phyloP scores from a whole-genome alignment of 768 basidiomycete species.

The Pholiota molesta region DNA sequence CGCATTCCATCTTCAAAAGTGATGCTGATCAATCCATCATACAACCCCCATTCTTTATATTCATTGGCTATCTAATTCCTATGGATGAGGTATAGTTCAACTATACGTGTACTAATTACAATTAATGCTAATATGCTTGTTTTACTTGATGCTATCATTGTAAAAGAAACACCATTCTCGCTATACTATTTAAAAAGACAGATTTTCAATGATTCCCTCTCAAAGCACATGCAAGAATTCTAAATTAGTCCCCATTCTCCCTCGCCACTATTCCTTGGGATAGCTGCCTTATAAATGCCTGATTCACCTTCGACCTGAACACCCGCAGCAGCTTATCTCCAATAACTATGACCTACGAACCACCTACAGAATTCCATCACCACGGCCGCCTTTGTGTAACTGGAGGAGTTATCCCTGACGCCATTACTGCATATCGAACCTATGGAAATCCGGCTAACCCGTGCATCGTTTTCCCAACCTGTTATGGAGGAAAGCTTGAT shows the following conservation, averaged over 20 bases:
- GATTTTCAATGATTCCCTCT: no score
- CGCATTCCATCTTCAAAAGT: neutral
- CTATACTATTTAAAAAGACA: no score
- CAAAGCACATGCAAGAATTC: neutral
- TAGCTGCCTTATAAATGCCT: neutral
- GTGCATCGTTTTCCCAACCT: slow-evolving; percentile 62
- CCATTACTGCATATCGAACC: slow-evolving; percentile 31
- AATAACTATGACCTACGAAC: slow-evolving; percentile 17
- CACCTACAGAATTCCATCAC: slow-evolving; percentile 46
- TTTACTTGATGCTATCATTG: neutral
- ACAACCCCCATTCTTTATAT: slow-evolving; percentile 2
- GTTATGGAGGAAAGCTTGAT: slow-evolving; percentile 56
- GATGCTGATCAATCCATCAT: neutral
- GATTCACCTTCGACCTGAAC: neutral
- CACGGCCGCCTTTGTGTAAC: slow-evolving; percentile 3
- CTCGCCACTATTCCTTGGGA: neutral
- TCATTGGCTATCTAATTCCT: neutral
- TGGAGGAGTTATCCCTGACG: slow-evolving; percentile 7
- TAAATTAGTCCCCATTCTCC: slow-evolving; percentile 10
- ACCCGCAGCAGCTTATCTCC: neutral
- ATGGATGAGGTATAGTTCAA: slow-evolving; percentile 4
- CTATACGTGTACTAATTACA: neutral
- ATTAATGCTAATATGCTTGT: slow-evolving; percentile 3
- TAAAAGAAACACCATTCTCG: neutral
- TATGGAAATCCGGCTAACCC: slow-evolving; percentile 56